Evolutionary conservation across 1,284 basidiomycete genomes (phyloP).

Genomic region (Waitea zeae): DNA sequence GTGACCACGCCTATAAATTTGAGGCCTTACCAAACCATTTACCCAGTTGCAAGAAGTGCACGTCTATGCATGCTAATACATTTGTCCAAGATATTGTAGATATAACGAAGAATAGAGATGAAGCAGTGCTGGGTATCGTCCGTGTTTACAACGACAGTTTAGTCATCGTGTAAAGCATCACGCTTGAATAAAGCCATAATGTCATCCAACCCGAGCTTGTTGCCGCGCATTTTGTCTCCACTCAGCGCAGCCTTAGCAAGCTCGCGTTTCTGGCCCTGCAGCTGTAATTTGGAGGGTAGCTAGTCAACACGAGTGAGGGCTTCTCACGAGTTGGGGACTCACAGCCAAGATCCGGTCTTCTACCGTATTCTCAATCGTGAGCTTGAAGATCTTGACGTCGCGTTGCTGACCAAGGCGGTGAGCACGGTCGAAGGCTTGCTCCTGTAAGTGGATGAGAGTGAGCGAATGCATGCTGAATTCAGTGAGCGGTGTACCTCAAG

Average conservation of each 20-base stretch:
- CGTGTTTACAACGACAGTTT: too few relatives aligned
- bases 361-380: constrained; percentile 33
- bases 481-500: too few relatives aligned
- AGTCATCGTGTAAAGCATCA: too few relatives aligned
- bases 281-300: constrained; percentile 13
- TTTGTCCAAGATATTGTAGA: too few relatives aligned
- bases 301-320: too few relatives aligned
- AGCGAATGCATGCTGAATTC: constrained; percentile 1
- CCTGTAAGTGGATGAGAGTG: constrained; percentile 10
- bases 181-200: constrained; percentile 46
- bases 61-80: too few relatives aligned
- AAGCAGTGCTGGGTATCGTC: too few relatives aligned
- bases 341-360: constrained; percentile 30
- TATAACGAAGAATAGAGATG: too few relatives aligned
- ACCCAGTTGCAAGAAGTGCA: too few relatives aligned
- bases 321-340: background rate
- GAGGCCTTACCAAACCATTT: too few relatives aligned
- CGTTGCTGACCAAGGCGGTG: constrained; percentile 40
- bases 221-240: constrained; percentile 65
- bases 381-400: constrained; percentile 40
- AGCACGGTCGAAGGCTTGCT: constrained; percentile 45
- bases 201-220: constrained; percentile 58
- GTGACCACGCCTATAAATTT: too few relatives aligned
- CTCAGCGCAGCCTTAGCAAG: constrained; percentile 66
- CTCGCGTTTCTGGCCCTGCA: constrained; percentile 68